These are phyloP conservation scores for Clathrus columnatus DNA, from an alignment of 768 basidiomycete genomes.

Conservation along the genomic window DNA sequence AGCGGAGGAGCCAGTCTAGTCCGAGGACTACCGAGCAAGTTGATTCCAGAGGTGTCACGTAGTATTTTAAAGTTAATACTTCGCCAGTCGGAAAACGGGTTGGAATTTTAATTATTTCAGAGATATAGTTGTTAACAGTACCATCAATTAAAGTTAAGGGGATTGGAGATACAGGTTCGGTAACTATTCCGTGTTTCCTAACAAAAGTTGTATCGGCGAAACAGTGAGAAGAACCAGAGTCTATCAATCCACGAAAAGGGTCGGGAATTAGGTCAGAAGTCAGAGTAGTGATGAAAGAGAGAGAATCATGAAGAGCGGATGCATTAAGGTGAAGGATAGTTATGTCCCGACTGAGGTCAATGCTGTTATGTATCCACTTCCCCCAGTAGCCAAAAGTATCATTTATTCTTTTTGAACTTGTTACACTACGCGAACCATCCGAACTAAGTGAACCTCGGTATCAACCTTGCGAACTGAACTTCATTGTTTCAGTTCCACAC, in stretches of 20 bases:
- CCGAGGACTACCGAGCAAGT: constrained; percentile 10
- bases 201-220: neutral
- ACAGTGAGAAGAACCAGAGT: neutral
- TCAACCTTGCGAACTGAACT: too few species aligned
- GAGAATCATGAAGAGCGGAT: neutral
- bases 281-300: neutral
- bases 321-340: neutral
- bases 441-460: too few species aligned
- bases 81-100: neutral
- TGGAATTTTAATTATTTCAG: neutral
- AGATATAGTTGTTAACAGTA: neutral
- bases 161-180: neutral
- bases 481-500: too few species aligned
- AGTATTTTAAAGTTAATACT: neutral
- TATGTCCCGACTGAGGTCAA: neutral
- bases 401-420: too few species aligned
- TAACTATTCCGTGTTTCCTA: neutral
- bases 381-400: too few species aligned
- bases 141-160: neutral
- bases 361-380: too few species aligned
- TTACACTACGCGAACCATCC: too few species aligned
- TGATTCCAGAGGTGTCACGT: neutral
- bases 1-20: constrained; percentile 14
- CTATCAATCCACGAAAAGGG: neutral
- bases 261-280: neutral